Conservation (phyloP, 129 eudicot species). For the Arctium lappa region DNA sequence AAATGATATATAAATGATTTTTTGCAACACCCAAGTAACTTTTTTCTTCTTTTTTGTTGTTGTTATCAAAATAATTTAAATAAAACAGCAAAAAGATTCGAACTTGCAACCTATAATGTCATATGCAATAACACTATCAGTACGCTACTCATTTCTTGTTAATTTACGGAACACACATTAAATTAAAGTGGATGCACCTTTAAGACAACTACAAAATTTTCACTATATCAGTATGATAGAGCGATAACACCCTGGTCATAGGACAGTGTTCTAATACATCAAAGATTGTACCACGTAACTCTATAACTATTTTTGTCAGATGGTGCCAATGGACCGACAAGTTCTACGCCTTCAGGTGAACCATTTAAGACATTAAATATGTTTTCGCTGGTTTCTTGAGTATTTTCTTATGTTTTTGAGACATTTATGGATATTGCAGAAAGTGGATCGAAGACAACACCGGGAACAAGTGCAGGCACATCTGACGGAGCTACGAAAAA, state of each 20-base stretch:
- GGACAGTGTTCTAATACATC: neutral
- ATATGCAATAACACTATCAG: neutral
- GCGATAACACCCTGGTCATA: neutral
- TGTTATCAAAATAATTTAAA: neutral
- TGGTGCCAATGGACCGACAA: conserved; percentile 23
- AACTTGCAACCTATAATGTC: neutral
- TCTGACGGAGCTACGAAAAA: neutral
- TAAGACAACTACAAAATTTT: neutral
- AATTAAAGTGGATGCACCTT: no score
- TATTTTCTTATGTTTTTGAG: neutral
- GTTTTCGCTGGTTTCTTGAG: neutral
- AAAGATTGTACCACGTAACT: neutral
- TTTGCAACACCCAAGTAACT: neutral
- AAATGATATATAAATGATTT: neutral
- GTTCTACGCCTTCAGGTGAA: conserved; percentile 29
- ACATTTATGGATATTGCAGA: conserved; percentile 8
- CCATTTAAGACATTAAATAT: neutral
- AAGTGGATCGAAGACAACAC: conserved; percentile 23
- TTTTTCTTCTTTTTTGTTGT: neutral
- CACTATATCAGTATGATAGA: no score
- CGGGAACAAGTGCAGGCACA: conserved; percentile 18
- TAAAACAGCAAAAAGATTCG: neutral
- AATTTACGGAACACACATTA: neutral
- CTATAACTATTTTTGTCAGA: conserved; percentile 5
- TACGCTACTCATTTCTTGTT: neutral